Conservation (phyloP, 2,329 filamentous ascomycete species). For the Grosmannia penicillata region DNA sequence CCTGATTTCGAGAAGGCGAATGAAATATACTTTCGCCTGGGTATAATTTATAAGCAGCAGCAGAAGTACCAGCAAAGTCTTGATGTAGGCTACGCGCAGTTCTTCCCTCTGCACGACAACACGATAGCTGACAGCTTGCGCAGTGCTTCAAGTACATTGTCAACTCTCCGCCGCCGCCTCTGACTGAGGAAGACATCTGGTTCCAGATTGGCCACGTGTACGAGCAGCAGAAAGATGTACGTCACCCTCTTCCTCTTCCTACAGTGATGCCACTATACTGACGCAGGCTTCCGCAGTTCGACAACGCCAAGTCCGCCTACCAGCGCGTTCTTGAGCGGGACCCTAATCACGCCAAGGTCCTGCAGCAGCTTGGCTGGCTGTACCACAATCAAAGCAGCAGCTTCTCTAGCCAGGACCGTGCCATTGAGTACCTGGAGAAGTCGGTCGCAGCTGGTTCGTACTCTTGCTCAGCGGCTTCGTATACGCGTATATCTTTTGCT, state of each 20-base stretch:
- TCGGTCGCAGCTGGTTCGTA: constrained; percentile 80
- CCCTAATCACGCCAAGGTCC: constrained; percentile 91
- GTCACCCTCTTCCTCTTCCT: too few species aligned
- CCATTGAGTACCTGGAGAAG: constrained; percentile 94
- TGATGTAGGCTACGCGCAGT: constrained; percentile 49
- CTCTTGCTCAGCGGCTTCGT: constrained; percentile 1
- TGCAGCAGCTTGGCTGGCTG: constrained; percentile 95
- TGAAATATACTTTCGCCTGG: constrained; percentile 94
- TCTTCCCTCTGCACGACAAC: not conserved
- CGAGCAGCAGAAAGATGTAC: constrained; percentile 95
- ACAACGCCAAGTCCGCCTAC: constrained; percentile 84
- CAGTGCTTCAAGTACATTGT: constrained; percentile 99
- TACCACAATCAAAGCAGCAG: constrained; percentile 91
- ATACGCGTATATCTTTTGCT: constrained; percentile 12
- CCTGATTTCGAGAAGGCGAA: constrained; percentile 97
- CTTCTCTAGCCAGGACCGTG: constrained; percentile 85
- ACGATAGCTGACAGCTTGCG: constrained; percentile 11
- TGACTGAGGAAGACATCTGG: constrained; percentile 98
- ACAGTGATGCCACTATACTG: too few species aligned
- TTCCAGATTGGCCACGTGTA: constrained; percentile 99
- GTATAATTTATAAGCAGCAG: constrained; percentile 99
- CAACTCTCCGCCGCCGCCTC: constrained; percentile 72
- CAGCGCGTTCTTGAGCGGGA: constrained; percentile 86
- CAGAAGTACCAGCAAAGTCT: constrained; percentile 85
- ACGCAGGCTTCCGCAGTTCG: constrained; percentile 47